Evolutionary conservation across 768 basidiomycete species (phyloP), one percentile per base, ranked within the genome.

Genomic region (Obba rivulosa): DNA sequence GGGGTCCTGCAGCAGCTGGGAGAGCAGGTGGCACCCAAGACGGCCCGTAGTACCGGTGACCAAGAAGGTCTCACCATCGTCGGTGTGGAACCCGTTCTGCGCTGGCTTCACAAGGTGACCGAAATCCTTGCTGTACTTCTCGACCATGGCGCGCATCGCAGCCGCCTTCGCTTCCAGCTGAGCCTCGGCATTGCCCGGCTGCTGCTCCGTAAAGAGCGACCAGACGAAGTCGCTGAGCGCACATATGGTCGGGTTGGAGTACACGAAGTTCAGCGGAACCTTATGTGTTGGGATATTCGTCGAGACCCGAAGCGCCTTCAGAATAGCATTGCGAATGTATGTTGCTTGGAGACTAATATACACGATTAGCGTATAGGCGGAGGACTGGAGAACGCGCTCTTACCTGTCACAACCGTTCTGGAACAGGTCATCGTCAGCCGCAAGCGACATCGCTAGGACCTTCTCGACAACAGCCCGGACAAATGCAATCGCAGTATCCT

Each of bases 391-490:
- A 22, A 13, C 10, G 22, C 3, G 18, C 10, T 24, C 49, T 13
- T 41, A 71, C 69, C 69, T 71, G 50, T 73, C 70, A 39, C 68
- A 69, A 2, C 72, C 73, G 25, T 64, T 48, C 45, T 69, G 65
- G 50, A 74, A 72, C 31, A 75, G 51, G 38, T 72, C 69, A 34
- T 66, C 69, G 4, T 61, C 55, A 41, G 73, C 70, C 13, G 50
- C 43, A 14, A 70, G 43, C 0, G 45, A 34, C 4, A 49, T 46
- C 11, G 46, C 25, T 56, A 75, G 50, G 16, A 75, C 63, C 20
- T 60, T 64, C n/a, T 53, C 42, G 13, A 76, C 64, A 4, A 67
- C 65, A 20, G 48, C 46, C 8, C 62, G 52, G 8, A 73, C 66
- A 50, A 68, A 74, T 2, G 52, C 56, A 7, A 57, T 38, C 11